Conservation (phyloP, 331 rosid species). For the Pyrus hybrid region DNA sequence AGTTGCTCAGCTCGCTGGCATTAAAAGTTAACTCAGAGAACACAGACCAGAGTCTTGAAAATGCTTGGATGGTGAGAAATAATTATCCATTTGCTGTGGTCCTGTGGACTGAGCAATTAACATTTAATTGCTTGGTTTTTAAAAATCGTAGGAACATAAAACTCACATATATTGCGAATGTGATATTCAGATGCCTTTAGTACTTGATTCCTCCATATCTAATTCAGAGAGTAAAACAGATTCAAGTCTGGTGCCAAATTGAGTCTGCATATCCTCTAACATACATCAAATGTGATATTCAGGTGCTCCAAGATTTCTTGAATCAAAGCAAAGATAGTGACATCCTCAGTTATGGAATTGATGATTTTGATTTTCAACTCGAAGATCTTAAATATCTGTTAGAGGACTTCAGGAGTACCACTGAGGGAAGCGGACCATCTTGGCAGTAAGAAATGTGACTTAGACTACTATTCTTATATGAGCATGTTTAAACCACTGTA, state of each 20-base stretch:
- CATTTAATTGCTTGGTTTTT: background rate
- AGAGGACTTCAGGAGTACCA: conserved; percentile 56
- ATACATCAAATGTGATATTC: conserved; percentile 17
- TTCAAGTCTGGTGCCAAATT: background rate
- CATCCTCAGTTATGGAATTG: conserved; percentile 35
- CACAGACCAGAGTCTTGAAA: conserved; percentile 89
- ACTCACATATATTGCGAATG: background rate
- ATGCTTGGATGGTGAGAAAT: conserved; percentile 91
- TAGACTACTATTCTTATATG: background rate
- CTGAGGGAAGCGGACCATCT: conserved; percentile 53
- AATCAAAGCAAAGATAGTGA: conserved; percentile 67
- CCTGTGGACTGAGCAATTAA: background rate
- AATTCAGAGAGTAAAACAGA: background rate
- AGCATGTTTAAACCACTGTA: background rate
- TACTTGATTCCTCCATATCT: background rate
- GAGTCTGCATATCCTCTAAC: conserved; percentile 3
- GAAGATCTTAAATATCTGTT: conserved; percentile 62
- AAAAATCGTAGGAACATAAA: background rate
- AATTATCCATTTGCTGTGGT: conserved; percentile 6
- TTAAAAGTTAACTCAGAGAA: conserved; percentile 73
- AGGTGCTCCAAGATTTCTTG: conserved; percentile 93
- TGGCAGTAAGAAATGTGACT: conserved; percentile 52
- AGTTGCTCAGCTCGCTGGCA: conserved; percentile 80
- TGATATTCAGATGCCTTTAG: background rate
- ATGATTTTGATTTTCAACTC: conserved; percentile 58